phyloP scores from a whole-genome alignment of 2,329 filamentous ascomycete species.

The Tolypocladium nubicola region DNA sequence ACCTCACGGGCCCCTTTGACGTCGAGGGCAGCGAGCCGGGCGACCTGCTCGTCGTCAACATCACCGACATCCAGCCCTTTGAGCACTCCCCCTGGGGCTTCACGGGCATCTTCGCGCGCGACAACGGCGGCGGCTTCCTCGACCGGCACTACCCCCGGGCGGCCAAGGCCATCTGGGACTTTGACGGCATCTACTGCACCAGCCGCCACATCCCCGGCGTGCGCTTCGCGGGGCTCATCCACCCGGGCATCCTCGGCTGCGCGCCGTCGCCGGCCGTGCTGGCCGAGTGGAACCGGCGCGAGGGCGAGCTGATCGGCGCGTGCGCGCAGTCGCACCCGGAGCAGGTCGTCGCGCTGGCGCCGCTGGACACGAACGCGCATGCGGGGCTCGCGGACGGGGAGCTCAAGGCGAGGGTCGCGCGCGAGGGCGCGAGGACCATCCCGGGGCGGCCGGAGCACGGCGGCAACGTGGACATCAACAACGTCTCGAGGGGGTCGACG shows the following conservation, averaged over 20 bases:
- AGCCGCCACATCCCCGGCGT: conserved; percentile 81
- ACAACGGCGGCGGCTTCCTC: conserved; percentile 81
- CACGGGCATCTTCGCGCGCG: conserved; percentile 67
- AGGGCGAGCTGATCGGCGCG: conserved; percentile 66
- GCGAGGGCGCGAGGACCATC: conserved; percentile 75
- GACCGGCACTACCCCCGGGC: conserved; percentile 80
- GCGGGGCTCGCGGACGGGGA: conserved; percentile 52
- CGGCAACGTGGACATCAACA: conserved; percentile 89
- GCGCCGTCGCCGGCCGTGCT: conserved; percentile 73
- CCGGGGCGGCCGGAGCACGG: conserved; percentile 79
- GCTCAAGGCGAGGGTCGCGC: conserved; percentile 56
- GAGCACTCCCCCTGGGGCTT: conserved; percentile 84
- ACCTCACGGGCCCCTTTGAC: conserved; percentile 82
- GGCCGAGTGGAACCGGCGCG: conserved; percentile 72
- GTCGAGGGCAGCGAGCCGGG: conserved; percentile 76
- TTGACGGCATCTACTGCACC: conserved; percentile 57
- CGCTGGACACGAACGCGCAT: conserved; percentile 60
- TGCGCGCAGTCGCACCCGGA: conserved; percentile 40
- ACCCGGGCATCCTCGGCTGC: conserved; percentile 84
- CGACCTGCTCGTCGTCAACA: conserved; percentile 77
- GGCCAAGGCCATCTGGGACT: conserved; percentile 52
- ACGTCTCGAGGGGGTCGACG: conserved; percentile 66
- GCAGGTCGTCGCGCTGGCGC: conserved; percentile 67
- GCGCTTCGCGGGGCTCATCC: conserved; percentile 79
- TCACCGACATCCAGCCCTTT: conserved; percentile 86